Conservation (phyloP, 495 filamentous ascomycete genomes). For the Cercophora sp. region DNA sequence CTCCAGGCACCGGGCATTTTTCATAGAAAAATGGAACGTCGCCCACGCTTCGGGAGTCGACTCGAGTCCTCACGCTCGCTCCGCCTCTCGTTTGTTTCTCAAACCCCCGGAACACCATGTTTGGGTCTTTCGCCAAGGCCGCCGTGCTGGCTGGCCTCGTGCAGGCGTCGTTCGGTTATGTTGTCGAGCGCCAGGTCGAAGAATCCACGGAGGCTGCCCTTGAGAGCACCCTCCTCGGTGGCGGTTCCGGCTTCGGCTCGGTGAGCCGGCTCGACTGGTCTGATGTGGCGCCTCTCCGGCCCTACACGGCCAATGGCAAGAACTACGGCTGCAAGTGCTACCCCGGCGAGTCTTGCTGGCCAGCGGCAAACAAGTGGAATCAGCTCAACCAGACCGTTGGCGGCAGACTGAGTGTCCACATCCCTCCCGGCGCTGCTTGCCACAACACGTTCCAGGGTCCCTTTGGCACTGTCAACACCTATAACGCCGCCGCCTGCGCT, state of each 20-base stretch:
- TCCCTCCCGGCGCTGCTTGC: slow-evolving; percentile 27
- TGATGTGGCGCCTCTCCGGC: slow-evolving; percentile 7
- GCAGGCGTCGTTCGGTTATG: not conserved
- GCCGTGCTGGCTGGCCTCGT: not conserved
- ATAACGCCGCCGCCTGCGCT: slow-evolving; percentile 25
- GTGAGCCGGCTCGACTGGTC: slow-evolving; percentile 17
- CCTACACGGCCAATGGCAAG: slow-evolving; percentile 13
- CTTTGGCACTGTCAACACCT: slow-evolving; percentile 26
- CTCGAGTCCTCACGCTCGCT: too few relatives aligned
- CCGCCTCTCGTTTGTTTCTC: too few relatives aligned
- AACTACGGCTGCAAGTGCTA: slow-evolving; percentile 35
- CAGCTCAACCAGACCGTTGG: slow-evolving; percentile 27
- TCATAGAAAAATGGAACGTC: too few relatives aligned
- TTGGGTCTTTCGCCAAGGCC: not conserved
- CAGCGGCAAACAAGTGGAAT: slow-evolving; percentile 23
- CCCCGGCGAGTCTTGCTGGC: slow-evolving; percentile 34
- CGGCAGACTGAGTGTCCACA: slow-evolving; percentile 22
- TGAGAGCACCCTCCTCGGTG: not conserved
- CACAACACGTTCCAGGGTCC: slow-evolving; percentile 24
- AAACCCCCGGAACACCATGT: too few relatives aligned
- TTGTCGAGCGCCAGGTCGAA: not conserved
- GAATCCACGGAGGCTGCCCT: not conserved
- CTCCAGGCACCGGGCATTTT: too few relatives aligned
- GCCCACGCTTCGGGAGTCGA: too few relatives aligned
- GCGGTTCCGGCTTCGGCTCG: slow-evolving; percentile 9